These are phyloP conservation scores for Chaetothyriales sp. DNA, from an alignment of 2,329 filamentous ascomycete genomes.

Conservation along the genomic window DNA sequence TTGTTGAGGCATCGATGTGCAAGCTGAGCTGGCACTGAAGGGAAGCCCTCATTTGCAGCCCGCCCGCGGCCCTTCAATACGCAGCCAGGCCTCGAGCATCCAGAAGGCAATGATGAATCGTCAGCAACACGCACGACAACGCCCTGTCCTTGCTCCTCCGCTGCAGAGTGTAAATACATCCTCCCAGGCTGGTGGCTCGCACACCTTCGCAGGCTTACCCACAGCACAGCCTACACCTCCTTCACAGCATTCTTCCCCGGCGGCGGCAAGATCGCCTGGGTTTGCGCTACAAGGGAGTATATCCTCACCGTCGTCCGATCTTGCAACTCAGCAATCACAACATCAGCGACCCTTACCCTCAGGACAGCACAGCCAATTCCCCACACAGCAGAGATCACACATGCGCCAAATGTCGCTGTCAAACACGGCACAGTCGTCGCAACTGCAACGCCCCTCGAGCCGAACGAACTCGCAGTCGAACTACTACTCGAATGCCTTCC, in stretches of 20 bases:
- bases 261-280: constrained; percentile 48
- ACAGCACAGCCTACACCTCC: constrained; percentile 58
- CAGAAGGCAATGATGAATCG: constrained; percentile 71
- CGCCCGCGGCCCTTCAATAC: constrained; percentile 44
- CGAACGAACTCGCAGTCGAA: constrained; percentile 20
- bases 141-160: constrained; percentile 17
- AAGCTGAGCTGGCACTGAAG: constrained; percentile 87
- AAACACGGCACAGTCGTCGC: constrained; percentile 26
- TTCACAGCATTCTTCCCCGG: constrained; percentile 60
- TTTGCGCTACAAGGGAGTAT: constrained; percentile 47
- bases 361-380: constrained; percentile 21
- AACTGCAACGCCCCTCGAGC: constrained; percentile 3
- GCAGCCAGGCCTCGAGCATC: constrained; percentile 60
- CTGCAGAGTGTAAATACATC: constrained; percentile 27
- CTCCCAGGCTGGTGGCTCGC: constrained; percentile 13
- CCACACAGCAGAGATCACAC: constrained; percentile 25
- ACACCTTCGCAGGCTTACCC: constrained; percentile 17
- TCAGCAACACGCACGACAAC: constrained; percentile 36
- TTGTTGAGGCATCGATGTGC: constrained; percentile 90
- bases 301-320: constrained; percentile 47
- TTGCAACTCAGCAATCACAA: constrained; percentile 39
- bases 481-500: constrained; percentile 39
- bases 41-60: constrained; percentile 63
- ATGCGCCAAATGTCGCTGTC: constrained; percentile 24
- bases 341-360: constrained; percentile 35